These are phyloP conservation scores for Blastocystis sp. DNA, from an alignment of 352 stramenopile genomes.

Conservation along the genomic window DNA sequence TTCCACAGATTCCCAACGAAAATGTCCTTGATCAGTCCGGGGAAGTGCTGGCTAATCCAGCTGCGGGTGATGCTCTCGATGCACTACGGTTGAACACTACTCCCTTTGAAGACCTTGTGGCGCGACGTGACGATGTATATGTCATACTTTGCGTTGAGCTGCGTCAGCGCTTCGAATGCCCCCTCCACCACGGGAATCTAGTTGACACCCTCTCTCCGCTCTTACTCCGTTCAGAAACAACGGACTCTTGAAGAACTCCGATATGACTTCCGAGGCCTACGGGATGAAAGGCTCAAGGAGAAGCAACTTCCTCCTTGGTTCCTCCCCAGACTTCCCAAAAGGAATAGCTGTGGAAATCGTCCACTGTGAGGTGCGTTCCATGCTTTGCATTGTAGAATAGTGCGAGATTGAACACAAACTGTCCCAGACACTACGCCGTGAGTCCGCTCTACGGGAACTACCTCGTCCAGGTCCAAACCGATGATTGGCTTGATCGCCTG, in stretches of 20 bases:
- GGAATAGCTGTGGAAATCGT: constrained; percentile 65
- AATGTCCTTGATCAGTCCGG: constrained; percentile 54
- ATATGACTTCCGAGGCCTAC: neutral
- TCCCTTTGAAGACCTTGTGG: neutral
- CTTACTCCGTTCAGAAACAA: constrained; percentile 53
- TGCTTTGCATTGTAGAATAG: constrained; percentile 52
- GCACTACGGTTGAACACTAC: neutral
- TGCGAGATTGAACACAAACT: constrained; percentile 59
- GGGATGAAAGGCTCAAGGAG: neutral
- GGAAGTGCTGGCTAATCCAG: constrained; percentile 30
- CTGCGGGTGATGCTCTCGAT: constrained; percentile 37
- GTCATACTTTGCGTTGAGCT: constrained; percentile 45
- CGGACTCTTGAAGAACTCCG: constrained; percentile 42
- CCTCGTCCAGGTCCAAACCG: constrained; percentile 55
- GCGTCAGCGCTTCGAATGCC: constrained; percentile 46
- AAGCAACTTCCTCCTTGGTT: constrained; percentile 15
- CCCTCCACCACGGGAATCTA: constrained; percentile 59
- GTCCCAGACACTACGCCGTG: constrained; percentile 46
- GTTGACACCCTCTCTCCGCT: neutral
- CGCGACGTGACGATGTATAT: constrained; percentile 66
- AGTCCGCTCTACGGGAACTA: neutral
- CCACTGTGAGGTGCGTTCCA: constrained; percentile 52
- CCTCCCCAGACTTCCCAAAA: constrained; percentile 69
- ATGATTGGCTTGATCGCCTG: constrained; percentile 24
- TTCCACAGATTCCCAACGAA: constrained; percentile 55